These are phyloP conservation scores for Cephaloascus fragrans DNA, from an alignment of 805 yeast genomes.

Conservation along the genomic window DNA sequence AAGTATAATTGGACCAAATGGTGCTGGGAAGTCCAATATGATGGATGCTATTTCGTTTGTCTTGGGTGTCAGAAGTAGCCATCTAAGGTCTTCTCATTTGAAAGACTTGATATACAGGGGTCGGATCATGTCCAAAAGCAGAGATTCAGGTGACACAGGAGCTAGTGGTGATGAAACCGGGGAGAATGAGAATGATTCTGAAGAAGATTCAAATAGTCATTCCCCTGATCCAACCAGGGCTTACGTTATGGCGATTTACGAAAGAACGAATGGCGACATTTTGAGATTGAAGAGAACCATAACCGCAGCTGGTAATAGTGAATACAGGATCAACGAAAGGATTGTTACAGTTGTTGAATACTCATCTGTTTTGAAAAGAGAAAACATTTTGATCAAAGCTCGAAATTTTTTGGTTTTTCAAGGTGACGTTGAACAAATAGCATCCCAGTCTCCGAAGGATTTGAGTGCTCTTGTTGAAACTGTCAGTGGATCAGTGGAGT, in stretches of 20 bases:
- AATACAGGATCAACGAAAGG: constrained; percentile 55
- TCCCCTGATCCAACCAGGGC: constrained; percentile 41
- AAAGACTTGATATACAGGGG: constrained; percentile 81
- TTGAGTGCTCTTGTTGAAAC: constrained; percentile 68
- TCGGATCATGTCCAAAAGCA: constrained; percentile 18
- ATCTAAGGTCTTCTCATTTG: constrained; percentile 64
- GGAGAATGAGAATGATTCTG: constrained; percentile 4
- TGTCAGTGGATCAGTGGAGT: constrained; percentile 73
- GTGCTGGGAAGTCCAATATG: constrained; percentile 94
- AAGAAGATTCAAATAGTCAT: constrained; percentile 9
- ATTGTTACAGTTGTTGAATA: constrained; percentile 59
- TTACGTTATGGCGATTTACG: constrained; percentile 70
- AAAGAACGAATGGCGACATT: constrained; percentile 47
- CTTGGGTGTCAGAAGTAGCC: constrained; percentile 69
- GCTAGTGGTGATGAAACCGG: constrained; percentile 10
- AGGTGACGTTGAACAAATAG: constrained; percentile 93
- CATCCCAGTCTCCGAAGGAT: constrained; percentile 74
- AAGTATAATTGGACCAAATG: constrained; percentile 96
- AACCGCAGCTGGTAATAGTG: constrained; percentile 48
- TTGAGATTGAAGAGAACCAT: constrained; percentile 58
- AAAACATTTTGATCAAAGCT: constrained; percentile 81
- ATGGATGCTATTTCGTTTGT: constrained; percentile 97
- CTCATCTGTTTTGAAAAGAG: constrained; percentile 52
- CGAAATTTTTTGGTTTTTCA: constrained; percentile 90
- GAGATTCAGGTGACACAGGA: constrained; percentile 12